A percentile compares a stretch with the other conserved stretches of the same genome.
Evolutionary conservation across 768 basidiomycete species (phyloP).

Genomic region (Asterophora lycoperdoides): DNA sequence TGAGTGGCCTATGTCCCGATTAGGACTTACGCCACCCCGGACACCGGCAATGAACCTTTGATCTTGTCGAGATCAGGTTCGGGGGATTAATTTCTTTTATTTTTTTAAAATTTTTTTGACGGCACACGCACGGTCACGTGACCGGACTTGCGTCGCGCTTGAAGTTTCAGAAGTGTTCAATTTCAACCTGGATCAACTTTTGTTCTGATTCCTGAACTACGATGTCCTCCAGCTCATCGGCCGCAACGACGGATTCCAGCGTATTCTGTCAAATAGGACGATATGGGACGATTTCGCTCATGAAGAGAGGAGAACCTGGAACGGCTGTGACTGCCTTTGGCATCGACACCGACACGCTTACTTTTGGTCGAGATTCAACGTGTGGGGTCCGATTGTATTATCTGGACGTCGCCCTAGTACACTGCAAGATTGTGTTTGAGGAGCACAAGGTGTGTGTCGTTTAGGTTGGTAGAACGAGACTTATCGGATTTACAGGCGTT

Average conservation of each 20-base stretch:
- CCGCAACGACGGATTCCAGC: slow-evolving; percentile 14
- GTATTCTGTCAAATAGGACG: slow-evolving; percentile 45
- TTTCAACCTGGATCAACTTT: background rate
- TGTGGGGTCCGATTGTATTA: slow-evolving; percentile 74
- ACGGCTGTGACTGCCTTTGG: slow-evolving; percentile 62
- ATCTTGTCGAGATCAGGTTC: too few species aligned
- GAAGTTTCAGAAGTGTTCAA: background rate
- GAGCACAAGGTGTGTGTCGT: slow-evolving; percentile 52
- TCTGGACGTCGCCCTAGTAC: slow-evolving; percentile 52
- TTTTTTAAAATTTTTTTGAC: too few species aligned
- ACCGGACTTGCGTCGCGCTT: background rate
- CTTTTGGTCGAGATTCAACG: slow-evolving; percentile 60
- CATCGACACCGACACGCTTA: slow-evolving; percentile 62
- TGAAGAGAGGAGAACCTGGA: slow-evolving; percentile 47
- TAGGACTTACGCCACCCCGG: too few species aligned
- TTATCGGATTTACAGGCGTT: slow-evolving; percentile 47
- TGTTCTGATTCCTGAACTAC: background rate
- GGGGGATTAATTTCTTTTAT: too few species aligned
- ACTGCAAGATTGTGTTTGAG: slow-evolving; percentile 66
- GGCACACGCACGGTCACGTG: background rate
- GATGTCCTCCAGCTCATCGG: background rate
- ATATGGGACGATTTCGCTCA: slow-evolving; percentile 60
- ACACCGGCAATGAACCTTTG: too few species aligned
- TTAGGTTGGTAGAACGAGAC: too few species aligned
- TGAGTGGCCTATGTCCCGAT: too few species aligned